These are phyloP conservation scores for Calonectria naviculata DNA, from an alignment of 2,329 filamentous ascomycete species.

Conservation along the genomic window DNA sequence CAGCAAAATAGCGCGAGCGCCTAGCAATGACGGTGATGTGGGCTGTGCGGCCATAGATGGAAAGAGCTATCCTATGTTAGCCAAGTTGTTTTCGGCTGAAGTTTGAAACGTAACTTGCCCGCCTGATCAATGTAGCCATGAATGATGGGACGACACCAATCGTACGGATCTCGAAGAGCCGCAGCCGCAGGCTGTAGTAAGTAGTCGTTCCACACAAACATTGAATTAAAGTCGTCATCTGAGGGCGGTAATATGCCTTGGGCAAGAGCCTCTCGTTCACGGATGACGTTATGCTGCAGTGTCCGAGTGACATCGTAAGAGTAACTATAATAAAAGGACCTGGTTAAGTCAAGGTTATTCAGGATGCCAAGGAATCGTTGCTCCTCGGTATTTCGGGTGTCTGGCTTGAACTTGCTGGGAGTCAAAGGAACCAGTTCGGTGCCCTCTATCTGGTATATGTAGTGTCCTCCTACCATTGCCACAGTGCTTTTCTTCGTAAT, in stretches of 20 bases:
- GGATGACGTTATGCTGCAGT: conserved; percentile 89
- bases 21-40: conserved; percentile 95
- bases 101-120: conserved; percentile 46
- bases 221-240: conserved; percentile 81
- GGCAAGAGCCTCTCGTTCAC: conserved; percentile 78
- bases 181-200: conserved; percentile 80
- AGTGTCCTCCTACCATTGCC: conserved; percentile 95
- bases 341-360: conserved; percentile 88
- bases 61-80: conserved; percentile 61
- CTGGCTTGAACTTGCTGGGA: conserved; percentile 79
- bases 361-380: conserved; percentile 89
- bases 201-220: conserved; percentile 99
- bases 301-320: conserved; percentile 96
- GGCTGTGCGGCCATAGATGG: conserved; percentile 87
- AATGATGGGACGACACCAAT: conserved; percentile 96
- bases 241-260: conserved; percentile 70
- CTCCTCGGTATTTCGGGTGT: conserved; percentile 86
- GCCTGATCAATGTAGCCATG: conserved; percentile 97
- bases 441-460: conserved; percentile 93
- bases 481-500: conserved; percentile 97
- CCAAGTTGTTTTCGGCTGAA: neutral
- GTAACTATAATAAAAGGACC: conserved; percentile 98
- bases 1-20: conserved; percentile 92
- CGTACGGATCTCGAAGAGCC: conserved; percentile 82
- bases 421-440: conserved; percentile 93